A percentile compares a stretch with the other conserved stretches of the same genome.
These are phyloP conservation scores for Hydnum rufescens DNA, from an alignment of 768 basidiomycete genomes.

Conservation along the genomic window DNA sequence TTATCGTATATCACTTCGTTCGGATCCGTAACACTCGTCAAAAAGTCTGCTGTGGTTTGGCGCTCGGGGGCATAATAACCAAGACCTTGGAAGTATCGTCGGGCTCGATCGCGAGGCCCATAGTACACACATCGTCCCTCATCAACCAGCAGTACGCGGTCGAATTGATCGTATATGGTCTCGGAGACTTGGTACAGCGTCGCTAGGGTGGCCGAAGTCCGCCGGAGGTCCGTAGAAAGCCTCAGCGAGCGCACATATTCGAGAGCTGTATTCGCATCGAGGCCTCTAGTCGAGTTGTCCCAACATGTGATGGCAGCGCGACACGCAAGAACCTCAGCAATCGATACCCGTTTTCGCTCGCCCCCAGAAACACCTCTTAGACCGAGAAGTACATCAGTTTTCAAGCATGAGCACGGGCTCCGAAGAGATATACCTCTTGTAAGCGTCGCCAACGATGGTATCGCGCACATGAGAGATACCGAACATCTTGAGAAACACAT, in stretches of 20 bases:
- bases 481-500: slow-evolving; percentile 18
- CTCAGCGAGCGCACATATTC: slow-evolving; percentile 68
- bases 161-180: slow-evolving; percentile 27
- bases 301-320: slow-evolving; percentile 18
- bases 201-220: slow-evolving; percentile 61
- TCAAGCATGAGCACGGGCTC: too few relatives aligned
- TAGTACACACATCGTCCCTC: slow-evolving; percentile 59
- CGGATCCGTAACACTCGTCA: slow-evolving; percentile 30
- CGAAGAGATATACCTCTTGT: too few relatives aligned
- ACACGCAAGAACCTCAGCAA: slow-evolving; percentile 22
- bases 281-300: slow-evolving; percentile 52
- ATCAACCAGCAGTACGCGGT: slow-evolving; percentile 67
- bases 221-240: slow-evolving; percentile 65
- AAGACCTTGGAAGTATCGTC: slow-evolving; percentile 55
- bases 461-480: slow-evolving; percentile 23
- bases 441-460: slow-evolving; percentile 23
- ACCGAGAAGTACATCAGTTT: too few relatives aligned
- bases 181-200: slow-evolving; percentile 64
- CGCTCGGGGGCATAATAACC: slow-evolving; percentile 55
- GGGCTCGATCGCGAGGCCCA: slow-evolving; percentile 42
- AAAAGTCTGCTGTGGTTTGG: slow-evolving; percentile 72
- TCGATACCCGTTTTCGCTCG: slow-evolving; percentile 26
- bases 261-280: slow-evolving; percentile 73
- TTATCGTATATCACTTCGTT: too few relatives aligned
- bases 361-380: slow-evolving; percentile 26